Evolutionary conservation across 768 basidiomycete genomes (phyloP), one percentile per base, ranked within the genome.

Genomic region (Asterophora parasitica): DNA sequence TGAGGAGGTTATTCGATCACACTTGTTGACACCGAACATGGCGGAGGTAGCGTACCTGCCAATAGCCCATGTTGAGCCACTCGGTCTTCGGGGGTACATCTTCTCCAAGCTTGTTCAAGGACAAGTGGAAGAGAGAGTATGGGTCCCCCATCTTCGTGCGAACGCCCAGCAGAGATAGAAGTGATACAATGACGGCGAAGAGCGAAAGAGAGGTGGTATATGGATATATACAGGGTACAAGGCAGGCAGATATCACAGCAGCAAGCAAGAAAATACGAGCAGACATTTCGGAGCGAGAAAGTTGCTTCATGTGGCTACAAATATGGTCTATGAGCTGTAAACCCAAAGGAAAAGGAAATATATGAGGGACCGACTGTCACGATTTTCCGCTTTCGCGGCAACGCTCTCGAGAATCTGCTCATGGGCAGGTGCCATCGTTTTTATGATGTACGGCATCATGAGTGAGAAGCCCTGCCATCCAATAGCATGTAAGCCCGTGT

Each of bases 11-110:
- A 23, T 23, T 23, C 6, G 23, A 27, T 42, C 26, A 51, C 41
- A 27, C 13, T 45, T 4, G 41, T 19, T 4, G 15, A 32, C 30
- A 20, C 27, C 10, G 27, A 17, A 13, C 4, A 39, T 33, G 23
- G 34, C 27, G 44, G 34, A 15, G 20, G 42, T 31, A 12, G 57
- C 66, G 37, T 31, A 80, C 83, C 73, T 76, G 75, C 83, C 82
- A 85, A 51, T 71, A 81, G 3, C 83, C 83, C 78, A 84, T 81
- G 62, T 85, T 85, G 28, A 85, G 62, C 84, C 83, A 85, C 62
- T 85, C 81, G 1, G 82, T 83, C 13, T 49, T 51, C n/a, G 77
- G 78, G 1, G 52, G 53, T 15, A 48, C 42, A 13, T 53, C 42
- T 9, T 58, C 54, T 32, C 62, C 56, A 19, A 65, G 46, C 48